Base-by-base conservation (phyloP, 2,329 filamentous ascomycete species). In the Fusarium paranaense region DNA sequence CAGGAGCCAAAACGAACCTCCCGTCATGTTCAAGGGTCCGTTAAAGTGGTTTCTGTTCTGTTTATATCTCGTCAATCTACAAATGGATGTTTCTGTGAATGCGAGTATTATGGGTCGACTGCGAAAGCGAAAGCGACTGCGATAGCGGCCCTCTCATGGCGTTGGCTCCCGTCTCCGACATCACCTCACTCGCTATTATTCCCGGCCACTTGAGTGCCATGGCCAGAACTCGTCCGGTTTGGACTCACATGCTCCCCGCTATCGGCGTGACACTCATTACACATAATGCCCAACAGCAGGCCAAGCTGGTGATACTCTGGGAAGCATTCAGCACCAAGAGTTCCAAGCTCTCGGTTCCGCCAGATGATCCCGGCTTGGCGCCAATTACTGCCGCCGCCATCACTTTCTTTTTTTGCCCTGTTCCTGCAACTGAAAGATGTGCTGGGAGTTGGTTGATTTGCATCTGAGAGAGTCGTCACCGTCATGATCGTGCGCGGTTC, bases 291-390 rank as follows among this genome's bases (percentile, higher is more conserved):
- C 37, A 18, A 14, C 32, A n/a, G 33, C 7, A 33, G 11, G 33
- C 18, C 33, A 37, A 33, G 54, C 54, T 27, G 32, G 20, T 37
- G 54, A 37, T 57, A 16, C 27, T 54, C 27, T 54, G 10, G 5
- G 20, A 54, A 32, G 11, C 27, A 11, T 54, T 54, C 47, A 32
- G 20, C 22, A 37, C 56, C 56, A 58, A 27, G 35, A 58, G 35
- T 58, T 27, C 71, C 69, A 74, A 58, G 60, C 54, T 20, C 42
- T 64, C 59, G 71, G 72, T 57, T 74, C 71, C n/a, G 54, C 40
- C 60, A 65, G 65, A 68, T 40, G 64, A 66, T 66, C 37, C 68
- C 65, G 72, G 64, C 72, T 74, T 74, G 72, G 71, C 72, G 62
- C 47, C 50, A 38, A 50, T 54, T 37, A 50, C 38, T 71, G 35